phyloP scores from a whole-genome alignment of 2,329 filamentous ascomycete genomes.

The Trichophyton mentagrophytes region DNA sequence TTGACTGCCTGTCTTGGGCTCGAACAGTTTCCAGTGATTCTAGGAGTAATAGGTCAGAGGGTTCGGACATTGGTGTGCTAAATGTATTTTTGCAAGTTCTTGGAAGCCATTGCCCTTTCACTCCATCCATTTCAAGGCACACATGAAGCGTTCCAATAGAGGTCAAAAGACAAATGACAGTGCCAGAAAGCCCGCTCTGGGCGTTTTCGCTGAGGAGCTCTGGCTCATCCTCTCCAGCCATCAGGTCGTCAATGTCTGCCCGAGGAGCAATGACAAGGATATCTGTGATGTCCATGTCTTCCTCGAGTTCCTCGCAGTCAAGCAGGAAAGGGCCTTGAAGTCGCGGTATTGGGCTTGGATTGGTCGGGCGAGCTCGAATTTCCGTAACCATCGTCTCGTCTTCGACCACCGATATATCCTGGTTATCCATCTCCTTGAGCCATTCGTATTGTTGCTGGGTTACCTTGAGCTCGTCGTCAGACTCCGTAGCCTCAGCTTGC shows the following conservation, averaged over 20 bases:
- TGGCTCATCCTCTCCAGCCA: conserved; percentile 38
- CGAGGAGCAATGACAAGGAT: conserved; percentile 45
- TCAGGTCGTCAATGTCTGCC: conserved; percentile 41
- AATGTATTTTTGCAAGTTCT: conserved; percentile 31
- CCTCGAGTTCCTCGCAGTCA: conserved; percentile 37
- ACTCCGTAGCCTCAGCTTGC: conserved; percentile 29
- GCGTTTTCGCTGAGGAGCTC: conserved; percentile 29
- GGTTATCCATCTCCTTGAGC: conserved; percentile 44
- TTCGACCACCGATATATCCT: conserved; percentile 34
- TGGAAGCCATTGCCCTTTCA: conserved; percentile 52
- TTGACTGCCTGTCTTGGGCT: conserved; percentile 15
- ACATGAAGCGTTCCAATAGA: conserved; percentile 44
- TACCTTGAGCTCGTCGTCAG: conserved; percentile 34
- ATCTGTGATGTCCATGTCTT: conserved; percentile 47
- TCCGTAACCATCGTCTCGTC: conserved; percentile 30
- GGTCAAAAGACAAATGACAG: conserved; percentile 46
- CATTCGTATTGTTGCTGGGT: conserved; percentile 47
- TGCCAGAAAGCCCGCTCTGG: conserved; percentile 42
- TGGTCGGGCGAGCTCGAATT: conserved; percentile 43
- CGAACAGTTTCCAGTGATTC: conserved; percentile 34
- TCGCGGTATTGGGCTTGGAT: conserved; percentile 44
- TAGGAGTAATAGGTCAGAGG: conserved; percentile 32
- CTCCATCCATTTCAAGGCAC: conserved; percentile 48
- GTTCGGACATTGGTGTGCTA: conserved; percentile 29
- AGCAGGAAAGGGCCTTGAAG: conserved; percentile 50